Conservation (phyloP, 148 eudicot genomes). For the Suaeda aralocaspica region DNA sequence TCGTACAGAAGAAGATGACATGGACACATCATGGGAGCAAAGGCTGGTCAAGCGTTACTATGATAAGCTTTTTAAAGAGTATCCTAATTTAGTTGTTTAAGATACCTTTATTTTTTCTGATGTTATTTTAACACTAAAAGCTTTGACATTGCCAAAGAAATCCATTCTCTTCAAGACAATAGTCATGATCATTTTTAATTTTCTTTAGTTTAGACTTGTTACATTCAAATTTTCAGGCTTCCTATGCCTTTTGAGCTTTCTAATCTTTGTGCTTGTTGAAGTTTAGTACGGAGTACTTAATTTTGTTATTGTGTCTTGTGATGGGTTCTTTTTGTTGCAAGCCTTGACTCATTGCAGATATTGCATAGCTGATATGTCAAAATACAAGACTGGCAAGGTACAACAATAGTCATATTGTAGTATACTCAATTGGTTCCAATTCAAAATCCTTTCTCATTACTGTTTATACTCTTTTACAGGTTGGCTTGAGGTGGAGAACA, state of each 20-base stretch:
- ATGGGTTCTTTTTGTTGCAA: conserved; percentile 8
- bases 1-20: conserved; percentile 90
- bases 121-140: neutral
- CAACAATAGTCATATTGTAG: neutral
- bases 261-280: neutral
- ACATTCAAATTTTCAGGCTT: neutral
- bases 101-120: neutral
- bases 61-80: conserved; percentile 94
- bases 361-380: conserved; percentile 97
- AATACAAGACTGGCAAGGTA: conserved; percentile 86
- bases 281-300: too few relatives aligned
- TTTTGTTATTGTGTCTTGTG: neutral
- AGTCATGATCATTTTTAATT: neutral
- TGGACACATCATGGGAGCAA: conserved; percentile 87
- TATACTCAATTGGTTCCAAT: neutral
- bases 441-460: conserved; percentile 5
- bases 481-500: conserved; percentile 97
- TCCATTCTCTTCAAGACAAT: neutral
- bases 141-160: neutral
- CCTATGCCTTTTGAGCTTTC: conserved; percentile 2
- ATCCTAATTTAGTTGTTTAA: conserved; percentile 73
- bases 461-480: conserved; percentile 36
- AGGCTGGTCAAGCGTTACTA: conserved; percentile 94
- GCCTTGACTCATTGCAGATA: conserved; percentile 62
- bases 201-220: neutral